These are phyloP conservation scores for Chaetomiaceae sp. DNA, from an alignment of 2,329 filamentous ascomycete genomes.

Conservation along the genomic window DNA sequence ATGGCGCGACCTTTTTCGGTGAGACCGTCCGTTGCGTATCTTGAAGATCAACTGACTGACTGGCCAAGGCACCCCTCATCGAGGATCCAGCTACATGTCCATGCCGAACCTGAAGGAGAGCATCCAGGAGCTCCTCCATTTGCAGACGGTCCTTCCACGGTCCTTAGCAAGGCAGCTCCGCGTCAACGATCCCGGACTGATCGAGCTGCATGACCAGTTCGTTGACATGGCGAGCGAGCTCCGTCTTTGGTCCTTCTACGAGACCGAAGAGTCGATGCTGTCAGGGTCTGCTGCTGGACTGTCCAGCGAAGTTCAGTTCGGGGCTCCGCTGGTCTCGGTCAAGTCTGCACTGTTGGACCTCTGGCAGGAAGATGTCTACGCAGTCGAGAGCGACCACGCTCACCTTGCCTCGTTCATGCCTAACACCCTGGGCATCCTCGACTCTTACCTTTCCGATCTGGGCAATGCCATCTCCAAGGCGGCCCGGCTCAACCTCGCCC, in stretches of 20 bases:
- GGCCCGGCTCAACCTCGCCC: constrained; percentile 31
- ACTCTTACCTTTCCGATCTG: constrained; percentile 37
- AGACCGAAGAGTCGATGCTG: constrained; percentile 56
- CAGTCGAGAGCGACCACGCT: constrained; percentile 51
- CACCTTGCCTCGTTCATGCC: constrained; percentile 52
- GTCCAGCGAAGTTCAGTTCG: constrained; percentile 49
- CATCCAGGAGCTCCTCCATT: constrained; percentile 48
- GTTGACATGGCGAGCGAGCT: constrained; percentile 53
- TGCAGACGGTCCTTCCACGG: constrained; percentile 47
- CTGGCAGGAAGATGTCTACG: constrained; percentile 48
- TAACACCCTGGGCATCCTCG: constrained; percentile 46
- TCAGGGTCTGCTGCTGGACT: constrained; percentile 38
- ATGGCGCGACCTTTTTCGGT: constrained; percentile 59
- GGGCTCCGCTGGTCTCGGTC: constrained; percentile 55
- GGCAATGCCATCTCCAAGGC: constrained; percentile 37
- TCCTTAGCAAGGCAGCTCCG: constrained; percentile 48
- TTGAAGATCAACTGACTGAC: constrained; percentile 13
- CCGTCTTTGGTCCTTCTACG: constrained; percentile 59
- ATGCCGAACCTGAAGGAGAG: constrained; percentile 52
- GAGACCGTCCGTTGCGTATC: constrained; percentile 20
- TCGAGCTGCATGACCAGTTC: constrained; percentile 51
- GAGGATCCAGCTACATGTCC: constrained; percentile 59
- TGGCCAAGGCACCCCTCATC: constrained; percentile 52
- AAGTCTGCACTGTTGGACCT: constrained; percentile 50
- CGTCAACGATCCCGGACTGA: constrained; percentile 46